Evolutionary conservation across 805 yeast species (phyloP), one percentile per base, ranked within the genome.

Genomic region (Schwanniomyces pseudopolymorphus): DNA sequence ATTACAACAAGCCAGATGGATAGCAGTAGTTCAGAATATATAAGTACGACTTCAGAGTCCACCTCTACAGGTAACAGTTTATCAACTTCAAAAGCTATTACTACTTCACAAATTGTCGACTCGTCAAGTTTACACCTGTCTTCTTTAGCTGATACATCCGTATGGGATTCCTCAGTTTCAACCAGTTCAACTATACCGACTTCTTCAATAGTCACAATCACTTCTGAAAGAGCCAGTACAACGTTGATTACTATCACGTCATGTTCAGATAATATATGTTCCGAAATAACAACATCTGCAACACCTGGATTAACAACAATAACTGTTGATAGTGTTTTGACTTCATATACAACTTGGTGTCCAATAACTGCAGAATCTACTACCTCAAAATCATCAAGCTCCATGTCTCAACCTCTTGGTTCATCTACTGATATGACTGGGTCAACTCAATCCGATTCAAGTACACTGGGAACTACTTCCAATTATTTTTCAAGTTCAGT

Each of bases 231-330:
- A 13, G 16, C 2, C 14, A 31, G 20, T 2, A n/a, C 39, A 20
- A 36, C 36, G 5, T 51, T 63, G 37, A 40, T 57, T 16, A 48
- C 67, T 35, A 45, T 57, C 41, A 59, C 66, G 21, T 57, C 63
- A 6, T 63, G 70, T 43, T 28, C 53, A 13, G 63, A 57, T 43
- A 47, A 58, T 49, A 52, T 48, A 46, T 63, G 69, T 49, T 28
- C 53, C 20, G 45, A 25, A 13, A 14, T 43, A 14, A 36, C 42
- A 26, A 19, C 37, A 21, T 11, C 43, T 33, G 43, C 46, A 7
- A 42, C 42, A 2, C 33, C 26, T 11, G 66, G 66, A 50, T 55
- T 52, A 16, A 60, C 59, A 7, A 55, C 56, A 8, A 42, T 40
- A 13, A 54, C 56, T n/a, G 36, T 24, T 14, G 28, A 43, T 3